phyloP scores from a whole-genome alignment of 495 filamentous ascomycete species.

The Daldinia childiae region DNA sequence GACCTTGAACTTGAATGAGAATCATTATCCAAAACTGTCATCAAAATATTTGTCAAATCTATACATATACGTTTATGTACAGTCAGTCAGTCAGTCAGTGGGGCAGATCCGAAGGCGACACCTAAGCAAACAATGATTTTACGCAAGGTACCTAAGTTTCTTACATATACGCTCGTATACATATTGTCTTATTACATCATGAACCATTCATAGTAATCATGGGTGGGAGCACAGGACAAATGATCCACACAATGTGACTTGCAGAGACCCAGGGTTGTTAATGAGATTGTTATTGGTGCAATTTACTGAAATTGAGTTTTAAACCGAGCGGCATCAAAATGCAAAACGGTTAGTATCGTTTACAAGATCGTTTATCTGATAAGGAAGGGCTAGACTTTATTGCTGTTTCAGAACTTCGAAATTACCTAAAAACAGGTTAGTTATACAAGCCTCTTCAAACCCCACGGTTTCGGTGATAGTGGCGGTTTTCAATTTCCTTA shows the following conservation, averaged over 20 bases:
- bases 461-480: background rate
- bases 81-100: background rate
- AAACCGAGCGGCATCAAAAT: slow-evolving; percentile 17
- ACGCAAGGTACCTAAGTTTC: background rate
- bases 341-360: background rate
- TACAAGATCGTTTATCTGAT: background rate
- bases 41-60: slow-evolving; percentile 14
- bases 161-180: background rate
- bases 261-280: slow-evolving; percentile 25
- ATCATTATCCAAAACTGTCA: background rate
- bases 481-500: background rate
- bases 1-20: slow-evolving; percentile 13
- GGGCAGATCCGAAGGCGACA: background rate
- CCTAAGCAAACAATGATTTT: background rate
- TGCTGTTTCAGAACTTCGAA: background rate
- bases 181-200: slow-evolving; percentile 35
- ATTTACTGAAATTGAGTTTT: slow-evolving; percentile 25
- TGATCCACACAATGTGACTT: slow-evolving; percentile 40
- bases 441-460: slow-evolving; percentile 2
- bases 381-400: background rate
- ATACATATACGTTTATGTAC: too few species aligned
- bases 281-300: slow-evolving; percentile 19
- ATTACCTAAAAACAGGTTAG: background rate
- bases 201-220: slow-evolving; percentile 33
- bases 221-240: slow-evolving; percentile 21